Percentiles rank a stretch among this genome's conserved stretches.
Conservation (phyloP, 2,329 filamentous ascomycete genomes). For the Sporothrix mexicana region DNA sequence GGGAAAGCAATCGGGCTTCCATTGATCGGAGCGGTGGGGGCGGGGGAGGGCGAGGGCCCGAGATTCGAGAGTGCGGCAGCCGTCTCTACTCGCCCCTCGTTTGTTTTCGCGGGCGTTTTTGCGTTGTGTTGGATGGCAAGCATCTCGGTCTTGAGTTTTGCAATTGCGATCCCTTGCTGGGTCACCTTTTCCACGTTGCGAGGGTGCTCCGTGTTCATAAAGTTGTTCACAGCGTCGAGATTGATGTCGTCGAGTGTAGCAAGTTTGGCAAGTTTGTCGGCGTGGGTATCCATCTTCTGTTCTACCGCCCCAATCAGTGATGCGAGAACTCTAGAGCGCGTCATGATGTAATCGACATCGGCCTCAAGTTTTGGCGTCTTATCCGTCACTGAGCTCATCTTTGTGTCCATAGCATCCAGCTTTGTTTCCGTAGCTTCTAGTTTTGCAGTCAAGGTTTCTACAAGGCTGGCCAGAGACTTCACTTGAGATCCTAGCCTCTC, state of each 20-base stretch:
- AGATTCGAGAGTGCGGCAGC: not conserved
- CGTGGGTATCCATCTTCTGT: constrained; percentile 15
- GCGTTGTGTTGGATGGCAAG: not conserved
- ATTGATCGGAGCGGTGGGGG: not conserved
- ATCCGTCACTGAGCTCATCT: not conserved
- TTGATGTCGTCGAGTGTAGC: constrained; percentile 20
- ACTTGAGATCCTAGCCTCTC: not conserved
- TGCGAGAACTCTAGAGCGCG: not conserved
- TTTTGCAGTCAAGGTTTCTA: not conserved
- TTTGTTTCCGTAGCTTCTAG: not conserved
- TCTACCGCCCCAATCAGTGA: constrained; percentile 3
- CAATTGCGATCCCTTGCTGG: constrained; percentile 15
- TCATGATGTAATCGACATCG: not conserved
- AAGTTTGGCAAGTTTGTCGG: constrained; percentile 14
- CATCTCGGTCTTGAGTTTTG: constrained; percentile 13
- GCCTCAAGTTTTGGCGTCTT: not conserved
- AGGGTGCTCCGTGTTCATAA: constrained; percentile 26
- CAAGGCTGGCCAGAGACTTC: not conserved
- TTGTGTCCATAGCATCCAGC: not conserved
- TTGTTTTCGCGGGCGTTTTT: not conserved
- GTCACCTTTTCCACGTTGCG: not conserved
- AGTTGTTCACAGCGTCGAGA: constrained; percentile 12
- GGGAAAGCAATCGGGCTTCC: constrained; percentile 29
- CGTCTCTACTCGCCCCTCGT: not conserved
- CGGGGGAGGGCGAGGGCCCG: not conserved